Conservation (phyloP, 129 eudicot genomes). For the Glebionis coronaria region DNA sequence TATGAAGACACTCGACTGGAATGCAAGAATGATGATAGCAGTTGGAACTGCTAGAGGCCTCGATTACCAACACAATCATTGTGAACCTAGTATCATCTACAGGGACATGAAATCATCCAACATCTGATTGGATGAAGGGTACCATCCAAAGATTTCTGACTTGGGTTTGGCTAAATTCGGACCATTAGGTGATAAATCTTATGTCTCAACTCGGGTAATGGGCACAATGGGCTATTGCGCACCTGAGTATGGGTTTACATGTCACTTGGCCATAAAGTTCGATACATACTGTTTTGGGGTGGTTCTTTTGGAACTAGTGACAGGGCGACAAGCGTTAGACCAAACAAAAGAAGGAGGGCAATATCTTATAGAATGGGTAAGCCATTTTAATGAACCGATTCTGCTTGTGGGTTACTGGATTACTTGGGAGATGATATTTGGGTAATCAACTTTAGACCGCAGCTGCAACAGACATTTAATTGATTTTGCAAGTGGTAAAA, state of each 20-base stretch:
- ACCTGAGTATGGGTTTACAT: too few relatives aligned
- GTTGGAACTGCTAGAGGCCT: conserved; percentile 40
- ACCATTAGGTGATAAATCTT: too few relatives aligned
- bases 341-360: conserved; percentile 23
- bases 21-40: conserved; percentile 58
- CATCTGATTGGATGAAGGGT: conserved; percentile 35
- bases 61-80: conserved; percentile 26
- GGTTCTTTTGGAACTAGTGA: conserved; percentile 35
- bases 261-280: too few relatives aligned
- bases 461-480: too few relatives aligned
- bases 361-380: conserved; percentile 37
- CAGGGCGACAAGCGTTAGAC: conserved; percentile 30
- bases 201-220: too few relatives aligned
- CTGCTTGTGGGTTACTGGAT: background rate
- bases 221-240: too few relatives aligned
- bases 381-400: background rate
- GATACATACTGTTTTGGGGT: too few relatives aligned
- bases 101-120: conserved; percentile 36
- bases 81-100: conserved; percentile 29
- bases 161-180: too few relatives aligned
- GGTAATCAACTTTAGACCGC: too few relatives aligned
- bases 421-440: background rate
- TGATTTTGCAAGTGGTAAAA: too few relatives aligned
- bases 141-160: too few relatives aligned
- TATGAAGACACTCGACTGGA: conserved; percentile 59